Evolutionary conservation across 1,284 basidiomycete genomes (phyloP).

Genomic region (Rhodotorula glutinis): DNA sequence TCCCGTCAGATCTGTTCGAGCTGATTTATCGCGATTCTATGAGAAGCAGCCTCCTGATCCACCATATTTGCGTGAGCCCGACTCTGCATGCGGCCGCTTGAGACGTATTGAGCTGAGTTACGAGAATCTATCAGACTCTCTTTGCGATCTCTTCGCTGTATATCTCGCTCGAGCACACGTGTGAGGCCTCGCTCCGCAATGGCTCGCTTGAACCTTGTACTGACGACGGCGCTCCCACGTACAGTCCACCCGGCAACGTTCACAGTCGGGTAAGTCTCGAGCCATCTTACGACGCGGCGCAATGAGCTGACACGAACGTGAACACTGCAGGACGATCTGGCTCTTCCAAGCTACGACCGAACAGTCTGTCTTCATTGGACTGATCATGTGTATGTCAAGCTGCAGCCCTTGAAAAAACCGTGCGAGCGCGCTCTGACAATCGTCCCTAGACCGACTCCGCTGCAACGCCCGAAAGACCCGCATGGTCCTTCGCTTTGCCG

Average conservation of each 20-base stretch:
- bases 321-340: constrained; percentile 4
- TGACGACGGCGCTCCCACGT: not conserved
- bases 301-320: not conserved
- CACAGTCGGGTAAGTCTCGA: not conserved
- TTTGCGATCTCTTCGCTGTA: constrained; percentile 10
- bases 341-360: constrained; percentile 15
- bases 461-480: not conserved
- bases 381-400: constrained; percentile 4
- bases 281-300: not conserved
- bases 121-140: not conserved
- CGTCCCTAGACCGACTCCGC: not conserved
- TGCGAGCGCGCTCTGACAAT: no score
- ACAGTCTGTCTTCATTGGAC: constrained; percentile 7
- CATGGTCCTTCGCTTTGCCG: constrained; percentile 4
- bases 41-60: not conserved
- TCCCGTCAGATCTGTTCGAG: constrained; percentile 4
- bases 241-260: constrained; percentile 5
- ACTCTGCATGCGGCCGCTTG: not conserved
- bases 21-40: constrained; percentile 8
- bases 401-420: not conserved
- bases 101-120: not conserved
- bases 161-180: constrained; percentile 4
- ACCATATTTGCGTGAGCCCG: constrained; percentile 10
- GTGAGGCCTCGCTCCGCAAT: not conserved
- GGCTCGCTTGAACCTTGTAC: not conserved